These are phyloP conservation scores for Sporothrix variecibatus DNA, from an alignment of 2,329 filamentous ascomycete species.

Conservation along the genomic window DNA sequence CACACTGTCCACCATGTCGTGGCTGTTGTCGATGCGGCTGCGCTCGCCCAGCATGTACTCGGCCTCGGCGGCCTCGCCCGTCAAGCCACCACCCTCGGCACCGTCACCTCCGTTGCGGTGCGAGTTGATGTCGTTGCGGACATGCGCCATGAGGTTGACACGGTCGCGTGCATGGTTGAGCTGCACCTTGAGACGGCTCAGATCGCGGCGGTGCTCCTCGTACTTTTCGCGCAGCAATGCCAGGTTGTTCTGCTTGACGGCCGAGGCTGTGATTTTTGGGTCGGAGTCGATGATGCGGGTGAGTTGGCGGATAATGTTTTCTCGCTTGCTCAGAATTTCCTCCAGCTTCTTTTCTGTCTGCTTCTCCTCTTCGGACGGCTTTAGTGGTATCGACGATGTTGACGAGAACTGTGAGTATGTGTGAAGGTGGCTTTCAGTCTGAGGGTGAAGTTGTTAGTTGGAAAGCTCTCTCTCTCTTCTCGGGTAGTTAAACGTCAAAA, in stretches of 20 bases:
- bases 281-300: slow-evolving; percentile 90
- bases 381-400: slow-evolving; percentile 73
- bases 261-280: slow-evolving; percentile 80
- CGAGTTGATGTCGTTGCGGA: slow-evolving; percentile 87
- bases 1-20: slow-evolving; percentile 86
- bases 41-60: slow-evolving; percentile 98
- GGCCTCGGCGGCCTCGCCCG: slow-evolving; percentile 77
- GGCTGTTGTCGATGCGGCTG: slow-evolving; percentile 79
- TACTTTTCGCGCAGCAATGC: slow-evolving; percentile 89
- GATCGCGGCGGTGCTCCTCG: slow-evolving; percentile 80
- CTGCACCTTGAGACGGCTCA: slow-evolving; percentile 70
- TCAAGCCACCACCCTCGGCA: slow-evolving; percentile 53
- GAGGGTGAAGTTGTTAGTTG: not conserved
- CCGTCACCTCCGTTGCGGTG: slow-evolving; percentile 87
- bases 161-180: slow-evolving; percentile 80
- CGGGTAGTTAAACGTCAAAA: not conserved
- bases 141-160: slow-evolving; percentile 85
- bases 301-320: slow-evolving; percentile 78
- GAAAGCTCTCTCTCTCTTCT: not conserved
- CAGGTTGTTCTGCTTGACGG: slow-evolving; percentile 96
- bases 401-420: slow-evolving; percentile 90
- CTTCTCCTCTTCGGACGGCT: slow-evolving; percentile 82
- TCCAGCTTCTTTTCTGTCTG: slow-evolving; percentile 78
- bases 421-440: slow-evolving; percentile 85
- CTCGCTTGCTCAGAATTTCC: slow-evolving; percentile 82